Evolutionary conservation across 768 basidiomycete species (phyloP).

Genomic region (Lactifluus subvellereus): DNA sequence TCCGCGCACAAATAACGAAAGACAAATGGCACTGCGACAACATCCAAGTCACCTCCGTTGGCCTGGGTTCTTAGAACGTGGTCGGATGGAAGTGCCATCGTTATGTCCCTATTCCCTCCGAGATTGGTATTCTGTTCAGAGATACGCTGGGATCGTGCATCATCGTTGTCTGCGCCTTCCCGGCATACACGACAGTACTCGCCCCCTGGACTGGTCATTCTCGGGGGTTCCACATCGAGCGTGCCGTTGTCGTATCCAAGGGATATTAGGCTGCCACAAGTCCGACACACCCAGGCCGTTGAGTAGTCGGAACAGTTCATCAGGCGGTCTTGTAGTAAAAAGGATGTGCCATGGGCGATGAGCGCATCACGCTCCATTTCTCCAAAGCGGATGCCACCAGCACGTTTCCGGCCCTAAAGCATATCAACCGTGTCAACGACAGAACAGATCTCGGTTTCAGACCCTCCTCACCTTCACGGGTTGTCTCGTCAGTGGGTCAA

Average conservation of each 20-base stretch:
- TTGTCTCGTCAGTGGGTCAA: slow-evolving; percentile 92
- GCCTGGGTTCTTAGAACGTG: slow-evolving; percentile 50
- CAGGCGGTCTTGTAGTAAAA: slow-evolving; percentile 94
- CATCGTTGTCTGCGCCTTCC: slow-evolving; percentile 57
- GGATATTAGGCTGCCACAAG: slow-evolving; percentile 92
- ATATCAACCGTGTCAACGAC: not conserved
- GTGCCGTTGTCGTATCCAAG: slow-evolving; percentile 90
- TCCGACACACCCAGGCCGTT: slow-evolving; percentile 97
- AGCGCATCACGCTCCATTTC: slow-evolving; percentile 99
- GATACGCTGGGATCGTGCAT: slow-evolving; percentile 53
- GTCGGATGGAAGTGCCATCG: slow-evolving; percentile 59
- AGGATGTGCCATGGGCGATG: slow-evolving; percentile 97
- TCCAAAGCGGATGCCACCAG: slow-evolving; percentile 98
- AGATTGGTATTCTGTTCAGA: slow-evolving; percentile 39
- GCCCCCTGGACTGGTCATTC: slow-evolving; percentile 67
- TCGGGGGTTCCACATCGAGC: slow-evolving; percentile 57
- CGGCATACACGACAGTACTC: slow-evolving; percentile 97
- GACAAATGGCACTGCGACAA: slow-evolving; percentile 93
- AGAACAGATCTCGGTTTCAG: slow-evolving; percentile 4
- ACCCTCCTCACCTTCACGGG: slow-evolving; percentile 67
- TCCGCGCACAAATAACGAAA: slow-evolving; percentile 94
- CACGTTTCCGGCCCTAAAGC: slow-evolving; percentile 83
- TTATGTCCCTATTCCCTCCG: slow-evolving; percentile 44
- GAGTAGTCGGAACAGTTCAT: slow-evolving; percentile 99
- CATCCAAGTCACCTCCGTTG: slow-evolving; percentile 83